phyloP scores from a whole-genome alignment of 441 rosid genomes.

The Pelargonium myrrhifolium region DNA sequence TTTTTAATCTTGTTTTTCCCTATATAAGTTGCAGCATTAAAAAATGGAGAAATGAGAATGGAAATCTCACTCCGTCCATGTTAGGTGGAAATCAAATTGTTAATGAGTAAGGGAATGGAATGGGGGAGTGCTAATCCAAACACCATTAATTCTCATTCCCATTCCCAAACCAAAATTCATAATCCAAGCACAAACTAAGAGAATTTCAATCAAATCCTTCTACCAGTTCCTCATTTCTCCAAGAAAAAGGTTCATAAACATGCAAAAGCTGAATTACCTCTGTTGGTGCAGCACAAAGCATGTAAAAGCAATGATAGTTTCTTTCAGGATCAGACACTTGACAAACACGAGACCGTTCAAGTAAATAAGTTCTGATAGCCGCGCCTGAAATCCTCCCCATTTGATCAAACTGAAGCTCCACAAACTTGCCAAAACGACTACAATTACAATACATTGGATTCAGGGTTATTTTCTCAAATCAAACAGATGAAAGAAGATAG shows the following conservation, averaged over 20 bases:
- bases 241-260: constrained; percentile 11
- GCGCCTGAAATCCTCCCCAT: constrained; percentile 70
- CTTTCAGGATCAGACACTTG: constrained; percentile 83
- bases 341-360: constrained; percentile 71
- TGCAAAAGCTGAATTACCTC: constrained; percentile 34
- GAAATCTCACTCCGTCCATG: too few species aligned
- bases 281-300: constrained; percentile 70
- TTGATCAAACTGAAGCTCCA: constrained; percentile 64
- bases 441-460: constrained; percentile 18
- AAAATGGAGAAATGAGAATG: background rate
- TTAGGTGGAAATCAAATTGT: too few species aligned
- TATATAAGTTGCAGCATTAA: background rate
- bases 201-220: background rate
- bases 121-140: too few species aligned
- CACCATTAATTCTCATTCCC: too few species aligned
- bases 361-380: constrained; percentile 67
- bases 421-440: constrained; percentile 82
- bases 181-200: too few species aligned
- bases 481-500: constrained; percentile 9
- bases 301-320: constrained; percentile 76
- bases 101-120: too few species aligned
- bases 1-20: too few species aligned
- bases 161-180: too few species aligned
- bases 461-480: constrained; percentile 11
- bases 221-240: constrained; percentile 6